Evolutionary conservation across 2,329 filamentous ascomycete species (phyloP).

Genomic region (Anthostomella pinea): DNA sequence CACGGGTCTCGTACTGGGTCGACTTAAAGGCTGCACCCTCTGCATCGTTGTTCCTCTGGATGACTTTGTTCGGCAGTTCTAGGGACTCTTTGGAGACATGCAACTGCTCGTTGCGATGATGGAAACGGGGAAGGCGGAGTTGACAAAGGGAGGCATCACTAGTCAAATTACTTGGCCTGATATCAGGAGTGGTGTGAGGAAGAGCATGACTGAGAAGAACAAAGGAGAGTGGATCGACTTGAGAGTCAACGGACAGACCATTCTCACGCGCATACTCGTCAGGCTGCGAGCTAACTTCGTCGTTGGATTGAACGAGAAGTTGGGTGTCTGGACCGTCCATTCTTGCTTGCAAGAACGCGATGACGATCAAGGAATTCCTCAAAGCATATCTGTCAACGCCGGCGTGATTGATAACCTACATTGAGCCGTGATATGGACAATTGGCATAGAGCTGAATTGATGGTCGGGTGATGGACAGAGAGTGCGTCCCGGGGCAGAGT

Average conservation of each 20-base stretch:
- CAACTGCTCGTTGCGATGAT: conserved; percentile 17
- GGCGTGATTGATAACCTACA: no score
- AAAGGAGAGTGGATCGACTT: conserved; percentile 15
- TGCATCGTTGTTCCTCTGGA: conserved; percentile 9
- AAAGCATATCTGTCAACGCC: no score
- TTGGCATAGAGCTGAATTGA: no score
- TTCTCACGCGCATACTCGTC: conserved; percentile 28
- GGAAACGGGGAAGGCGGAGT: conserved; percentile 15
- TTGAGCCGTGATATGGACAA: no score
- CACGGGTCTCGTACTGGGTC: conserved; percentile 4
- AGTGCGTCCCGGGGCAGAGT: no score
- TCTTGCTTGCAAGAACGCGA: conserved; percentile 3
- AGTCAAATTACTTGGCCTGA: conserved; percentile 5
- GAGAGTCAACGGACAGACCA: conserved; percentile 24
- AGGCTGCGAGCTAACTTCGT: conserved; percentile 6
- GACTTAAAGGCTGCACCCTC: neutral
- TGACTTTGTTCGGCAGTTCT: conserved; percentile 12
- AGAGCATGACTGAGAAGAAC: conserved; percentile 7
- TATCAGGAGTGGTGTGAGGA: conserved; percentile 5
- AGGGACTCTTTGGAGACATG: conserved; percentile 14
- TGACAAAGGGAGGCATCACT: conserved; percentile 17
- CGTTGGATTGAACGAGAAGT: no score
- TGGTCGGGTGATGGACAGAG: no score
- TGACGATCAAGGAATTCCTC: neutral
- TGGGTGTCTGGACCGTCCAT: neutral